Base-by-base conservation (phyloP, 2,329 filamentous ascomycete species). In the Aspergillus fumigatus region DNA sequence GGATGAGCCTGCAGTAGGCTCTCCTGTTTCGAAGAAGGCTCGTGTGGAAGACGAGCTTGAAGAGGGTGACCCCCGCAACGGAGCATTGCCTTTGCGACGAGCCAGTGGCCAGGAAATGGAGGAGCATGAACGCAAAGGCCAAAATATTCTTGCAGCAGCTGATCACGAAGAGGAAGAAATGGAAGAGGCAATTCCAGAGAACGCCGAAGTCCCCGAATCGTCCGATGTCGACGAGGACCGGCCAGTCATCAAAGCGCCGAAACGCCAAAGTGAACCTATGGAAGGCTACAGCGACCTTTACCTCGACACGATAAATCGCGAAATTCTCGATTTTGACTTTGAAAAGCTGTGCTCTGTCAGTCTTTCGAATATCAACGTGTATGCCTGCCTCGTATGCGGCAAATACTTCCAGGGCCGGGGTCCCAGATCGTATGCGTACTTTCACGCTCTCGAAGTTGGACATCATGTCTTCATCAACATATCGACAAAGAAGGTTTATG, bases 391-490 rank as follows among this genome's bases (percentile, higher is more conserved):
- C 10, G 90, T 97, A 1, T 99, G 94, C 73, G 94, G 94, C n/a
- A 93, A 91, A 73, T 99, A 99, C 79, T 99, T 89, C 73, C 92
- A 97, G 75, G 94, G 94, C 53, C 85, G 94, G 65, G 94, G 94
- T 0, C 89, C 89, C 17, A 96, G 94, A 71, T 97, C 93, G 52
- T 89, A 97, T 75, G 94, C 94, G 66, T 99, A 99, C 77, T 97
- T 96, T 73, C 94, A 99, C 79, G 89, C 93, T 57, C 86, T 99
- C 59, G 93, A 99, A 68, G 88, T 95, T 65, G 90, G 88, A 60
- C 94, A 99, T 75, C 94, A 99, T 80, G 93, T 97, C 56, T 99
- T 91, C 75, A 93, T 99, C 81, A 97, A 97, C 76, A 94, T 99
- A 85, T 87, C 92, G 21, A 74, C 67, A 1, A 74, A 74, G 56